Evolutionary conservation across 495 filamentous ascomycete species (phyloP).

Genomic region (Pseudoneurospora amorphoporcata): DNA sequence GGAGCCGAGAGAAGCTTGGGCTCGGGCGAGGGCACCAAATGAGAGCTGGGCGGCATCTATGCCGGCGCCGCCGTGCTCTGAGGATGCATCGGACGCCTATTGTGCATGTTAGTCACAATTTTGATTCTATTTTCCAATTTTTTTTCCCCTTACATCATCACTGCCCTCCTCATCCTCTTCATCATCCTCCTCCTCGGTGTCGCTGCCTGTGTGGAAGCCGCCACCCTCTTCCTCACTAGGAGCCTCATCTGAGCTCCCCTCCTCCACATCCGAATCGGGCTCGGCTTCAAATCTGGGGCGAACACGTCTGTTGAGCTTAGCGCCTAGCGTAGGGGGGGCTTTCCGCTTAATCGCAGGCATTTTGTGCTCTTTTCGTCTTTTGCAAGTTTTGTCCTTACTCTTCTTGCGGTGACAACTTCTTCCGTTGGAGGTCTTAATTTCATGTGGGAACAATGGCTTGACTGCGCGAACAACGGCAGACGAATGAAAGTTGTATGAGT

Average conservation of each 20-base stretch:
- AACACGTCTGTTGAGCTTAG: slow-evolving; percentile 47
- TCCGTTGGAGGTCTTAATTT: neutral
- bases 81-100: slow-evolving; percentile 20
- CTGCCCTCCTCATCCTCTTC: slow-evolving; percentile 19
- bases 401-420: neutral
- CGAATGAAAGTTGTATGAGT: neutral
- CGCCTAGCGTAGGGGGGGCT: slow-evolving; percentile 6
- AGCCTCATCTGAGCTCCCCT: slow-evolving; percentile 11
- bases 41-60: slow-evolving; percentile 47
- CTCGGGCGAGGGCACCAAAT: slow-evolving; percentile 80
- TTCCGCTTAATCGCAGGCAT: slow-evolving; percentile 26
- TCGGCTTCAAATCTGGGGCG: slow-evolving; percentile 44
- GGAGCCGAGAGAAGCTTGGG: slow-evolving; percentile 53
- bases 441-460: neutral
- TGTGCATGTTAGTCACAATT: neutral
- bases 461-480: neutral
- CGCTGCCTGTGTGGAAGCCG: slow-evolving; percentile 16
- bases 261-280: slow-evolving; percentile 40
- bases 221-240: slow-evolving; percentile 28
- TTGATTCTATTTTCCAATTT: neutral
- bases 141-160: slow-evolving; percentile 9
- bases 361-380: neutral
- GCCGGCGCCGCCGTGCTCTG: slow-evolving; percentile 29
- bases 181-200: slow-evolving; percentile 17
- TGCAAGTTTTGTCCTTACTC: neutral